These are phyloP conservation scores for Globisporangium ultimum DNA, from an alignment of 352 stramenopile species.

Conservation along the genomic window DNA sequence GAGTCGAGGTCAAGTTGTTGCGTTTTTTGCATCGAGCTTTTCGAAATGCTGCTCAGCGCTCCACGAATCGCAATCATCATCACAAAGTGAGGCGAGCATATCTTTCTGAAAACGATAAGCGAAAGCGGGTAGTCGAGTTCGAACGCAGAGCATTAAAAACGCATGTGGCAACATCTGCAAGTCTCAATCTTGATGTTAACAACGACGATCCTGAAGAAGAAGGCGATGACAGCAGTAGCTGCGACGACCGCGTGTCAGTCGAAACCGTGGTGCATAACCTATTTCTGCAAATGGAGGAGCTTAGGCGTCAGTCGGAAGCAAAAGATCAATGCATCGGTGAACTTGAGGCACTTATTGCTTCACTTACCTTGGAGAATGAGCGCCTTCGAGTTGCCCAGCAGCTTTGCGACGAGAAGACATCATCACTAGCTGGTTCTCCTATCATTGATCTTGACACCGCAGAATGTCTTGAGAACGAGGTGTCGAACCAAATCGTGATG, in stretches of 20 bases:
- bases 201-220: background rate
- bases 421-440: no score
- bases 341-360: slow-evolving; percentile 19
- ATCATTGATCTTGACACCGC: no score
- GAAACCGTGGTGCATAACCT: slow-evolving; percentile 35
- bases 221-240: slow-evolving; percentile 11
- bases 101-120: slow-evolving; percentile 1
- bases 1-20: slow-evolving; percentile 9
- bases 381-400: background rate
- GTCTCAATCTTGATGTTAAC: no score
- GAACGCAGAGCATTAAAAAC: background rate
- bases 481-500: slow-evolving; percentile 8
- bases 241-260: slow-evolving; percentile 22
- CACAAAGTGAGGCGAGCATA: background rate
- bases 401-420: background rate
- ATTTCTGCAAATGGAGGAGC: slow-evolving; percentile 16
- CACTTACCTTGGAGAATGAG: slow-evolving; percentile 18
- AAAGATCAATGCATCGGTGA: slow-evolving; percentile 23
- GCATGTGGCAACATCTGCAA: background rate
- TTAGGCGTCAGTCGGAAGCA: background rate
- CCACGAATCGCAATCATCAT: background rate
- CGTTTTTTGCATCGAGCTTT: slow-evolving; percentile 18
- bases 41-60: background rate
- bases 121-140: slow-evolving; percentile 5
- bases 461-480: background rate